Percentiles rank a stretch among this genome's conserved stretches.
Conservation (phyloP, 1,284 basidiomycete species). For the Ganoderma meredithae region DNA sequence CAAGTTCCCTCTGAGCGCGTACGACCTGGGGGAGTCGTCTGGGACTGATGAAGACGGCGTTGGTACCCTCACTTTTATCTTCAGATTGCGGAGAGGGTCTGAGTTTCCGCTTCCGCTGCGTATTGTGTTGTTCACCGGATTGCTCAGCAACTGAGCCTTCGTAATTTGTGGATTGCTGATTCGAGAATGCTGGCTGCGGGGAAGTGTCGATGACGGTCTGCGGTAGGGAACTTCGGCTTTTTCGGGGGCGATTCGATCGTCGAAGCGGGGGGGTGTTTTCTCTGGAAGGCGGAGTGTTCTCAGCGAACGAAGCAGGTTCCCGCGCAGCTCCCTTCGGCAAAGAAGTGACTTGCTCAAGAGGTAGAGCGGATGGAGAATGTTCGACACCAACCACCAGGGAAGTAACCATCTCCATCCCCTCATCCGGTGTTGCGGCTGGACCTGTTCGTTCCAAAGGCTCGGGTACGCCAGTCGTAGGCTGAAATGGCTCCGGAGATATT, state of each 20-base stretch:
- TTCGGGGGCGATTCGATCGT: slow-evolving; percentile 32
- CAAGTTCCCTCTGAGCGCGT: slow-evolving; percentile 28
- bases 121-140: slow-evolving; percentile 8
- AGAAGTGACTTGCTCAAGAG: neutral
- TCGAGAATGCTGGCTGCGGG: neutral
- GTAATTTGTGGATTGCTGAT: slow-evolving; percentile 14
- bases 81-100: slow-evolving; percentile 5
- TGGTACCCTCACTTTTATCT: slow-evolving; percentile 1
- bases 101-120: slow-evolving; percentile 28
- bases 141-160: slow-evolving; percentile 9
- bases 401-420: slow-evolving; percentile 33
- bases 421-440: slow-evolving; percentile 26
- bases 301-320: neutral
- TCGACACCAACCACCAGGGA: slow-evolving; percentile 19
- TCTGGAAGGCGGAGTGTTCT: neutral
- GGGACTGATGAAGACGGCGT: slow-evolving; percentile 9
- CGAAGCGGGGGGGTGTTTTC: slow-evolving; percentile 26
- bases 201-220: slow-evolving; percentile 20
- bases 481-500: slow-evolving; percentile 42
- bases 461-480: slow-evolving; percentile 6
- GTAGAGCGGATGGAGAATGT: slow-evolving; percentile 5
- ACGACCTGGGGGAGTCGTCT: slow-evolving; percentile 15
- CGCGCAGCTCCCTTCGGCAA: neutral
- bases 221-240: slow-evolving; percentile 28
- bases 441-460: neutral